Conservation (phyloP, 495 filamentous ascomycete species). For the Filosporella fistucella region DNA sequence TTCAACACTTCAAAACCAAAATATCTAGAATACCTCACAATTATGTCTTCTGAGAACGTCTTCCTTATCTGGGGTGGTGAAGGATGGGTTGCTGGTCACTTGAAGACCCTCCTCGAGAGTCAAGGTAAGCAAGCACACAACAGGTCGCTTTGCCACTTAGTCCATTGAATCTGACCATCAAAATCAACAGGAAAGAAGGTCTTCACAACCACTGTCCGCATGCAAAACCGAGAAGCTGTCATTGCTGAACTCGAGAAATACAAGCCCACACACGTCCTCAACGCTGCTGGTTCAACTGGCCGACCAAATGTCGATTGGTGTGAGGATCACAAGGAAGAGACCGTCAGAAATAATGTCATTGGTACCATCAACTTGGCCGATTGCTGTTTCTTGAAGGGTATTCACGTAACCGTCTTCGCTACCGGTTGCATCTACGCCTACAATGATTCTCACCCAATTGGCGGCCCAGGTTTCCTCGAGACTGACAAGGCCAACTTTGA, state of each 20-base stretch:
- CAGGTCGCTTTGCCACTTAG: neutral
- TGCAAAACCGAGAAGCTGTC: slow-evolving; percentile 56
- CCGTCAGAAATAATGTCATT: slow-evolving; percentile 59
- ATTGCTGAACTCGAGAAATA: slow-evolving; percentile 48
- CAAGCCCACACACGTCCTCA: slow-evolving; percentile 59
- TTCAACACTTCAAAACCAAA: neutral
- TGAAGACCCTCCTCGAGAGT: slow-evolving; percentile 54
- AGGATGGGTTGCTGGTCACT: slow-evolving; percentile 60
- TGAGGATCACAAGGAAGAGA: slow-evolving; percentile 61
- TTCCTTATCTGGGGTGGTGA: slow-evolving; percentile 60
- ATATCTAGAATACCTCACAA: neutral
- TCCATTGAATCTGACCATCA: slow-evolving; percentile 2
- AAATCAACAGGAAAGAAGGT: slow-evolving; percentile 41
- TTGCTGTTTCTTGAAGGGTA: slow-evolving; percentile 47
- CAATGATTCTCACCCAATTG: slow-evolving; percentile 51
- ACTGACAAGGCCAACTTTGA: slow-evolving; percentile 60
- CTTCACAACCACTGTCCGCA: slow-evolving; percentile 50
- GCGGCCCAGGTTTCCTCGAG: slow-evolving; percentile 54
- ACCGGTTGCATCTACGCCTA: slow-evolving; percentile 64
- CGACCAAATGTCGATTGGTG: slow-evolving; percentile 69
- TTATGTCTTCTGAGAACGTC: slow-evolving; percentile 19
- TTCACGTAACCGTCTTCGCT: slow-evolving; percentile 61
- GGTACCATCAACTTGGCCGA: slow-evolving; percentile 60
- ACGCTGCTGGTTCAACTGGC: slow-evolving; percentile 61
- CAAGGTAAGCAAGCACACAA: slow-evolving; percentile 33